Evolutionary conservation across 257 asterid species (phyloP), one percentile per base, ranked within the genome.

Genomic region (Solanum medicagineum): DNA sequence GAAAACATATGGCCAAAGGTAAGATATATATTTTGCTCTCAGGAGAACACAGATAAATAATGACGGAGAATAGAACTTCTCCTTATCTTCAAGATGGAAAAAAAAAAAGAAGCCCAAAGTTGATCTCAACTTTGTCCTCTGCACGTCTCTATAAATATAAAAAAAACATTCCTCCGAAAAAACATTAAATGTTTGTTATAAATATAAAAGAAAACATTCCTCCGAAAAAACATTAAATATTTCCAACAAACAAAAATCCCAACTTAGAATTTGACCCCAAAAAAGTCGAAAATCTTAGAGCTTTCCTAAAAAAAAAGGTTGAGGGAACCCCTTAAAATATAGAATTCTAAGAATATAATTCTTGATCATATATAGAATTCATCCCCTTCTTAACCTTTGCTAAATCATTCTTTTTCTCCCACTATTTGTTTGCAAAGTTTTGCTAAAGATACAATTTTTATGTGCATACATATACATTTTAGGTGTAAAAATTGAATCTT

Each of bases 241-340:
- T 91, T 91, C 92, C 93, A 89, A 90, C 92, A 92, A 90, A 88
- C 95, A 88, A 90, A 93, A 90, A 88, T 91, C 94, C 93, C 92
- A 89, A 88, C 90, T 84, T 81, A 90, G 89, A 89, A 88, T 88
- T 88, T 89, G 77, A 83, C 88, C 84, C 60, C 60, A 89, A 89
- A 89, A 51, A n/a, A 10, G 42, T 83, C 47, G 80, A 70, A 79
- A 79, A 79, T 26, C 65, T 29, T 17, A 62, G 86, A 56, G 59
- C 86, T 87, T 83, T 36, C 62, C 69, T 68, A 62, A 26, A 15
- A 32, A 32, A 10, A 6, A 6, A 10, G 32, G 73, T 60, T 66
- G 54, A 15, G 83, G 62, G 47, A 79, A 53, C 22, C 45, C 45
- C 57, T 79, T 51, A 10, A 16, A 26, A 29, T 53, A 32, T 32